Base-by-base conservation (phyloP, 352 stramenopile genomes). In the Albugo laibachii region DNA sequence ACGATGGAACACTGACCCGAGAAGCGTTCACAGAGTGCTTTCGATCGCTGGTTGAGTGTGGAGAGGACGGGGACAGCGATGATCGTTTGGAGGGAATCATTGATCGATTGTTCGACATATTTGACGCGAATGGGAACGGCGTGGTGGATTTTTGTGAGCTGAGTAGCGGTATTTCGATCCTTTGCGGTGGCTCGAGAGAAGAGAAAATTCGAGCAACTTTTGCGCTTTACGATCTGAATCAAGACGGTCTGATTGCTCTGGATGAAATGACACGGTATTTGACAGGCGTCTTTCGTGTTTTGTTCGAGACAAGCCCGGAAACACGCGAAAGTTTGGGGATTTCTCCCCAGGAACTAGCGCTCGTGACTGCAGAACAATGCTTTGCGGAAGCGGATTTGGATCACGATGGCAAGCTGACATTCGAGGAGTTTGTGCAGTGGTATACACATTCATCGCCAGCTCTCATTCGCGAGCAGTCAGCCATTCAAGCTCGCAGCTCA, bases 251-350 rank as follows among this genome's bases (percentile, higher is more conserved):
- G 36, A 87, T 94, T 24, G 80, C 69, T 1, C 38, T 87, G n/a
- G 74, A 86, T n/a, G 81, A 94, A 50, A 92, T 94, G 81, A 63
- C 67, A 35, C 71, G 73, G 16, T 93, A 94, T 48, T 53, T 94
- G 13, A 66, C 64, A 1, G 75, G 69, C 34, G 80, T 94, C 16
- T 94, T 93, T 41, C 86, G 84, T 48, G 71, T 93, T 13, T 49
- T 92, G 36, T 93, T 86, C 49, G 74, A 86, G 47, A 84, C 77
- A 4, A 91, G 64, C 40, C 61, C 74, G 0, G 68, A 65, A 0
- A 83, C 69, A 10, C 52, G 66, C 13, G 55, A 59, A 19, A 73
- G 68, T 19, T 57, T 89, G 5, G 70, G 68, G 1, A 68, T 81
- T 1, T 59, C 65, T 13, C 73, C 81, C 0, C 59, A 85, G 10